Conservation (phyloP, 1,284 basidiomycete genomes). For the Thelephora terrestris region DNA sequence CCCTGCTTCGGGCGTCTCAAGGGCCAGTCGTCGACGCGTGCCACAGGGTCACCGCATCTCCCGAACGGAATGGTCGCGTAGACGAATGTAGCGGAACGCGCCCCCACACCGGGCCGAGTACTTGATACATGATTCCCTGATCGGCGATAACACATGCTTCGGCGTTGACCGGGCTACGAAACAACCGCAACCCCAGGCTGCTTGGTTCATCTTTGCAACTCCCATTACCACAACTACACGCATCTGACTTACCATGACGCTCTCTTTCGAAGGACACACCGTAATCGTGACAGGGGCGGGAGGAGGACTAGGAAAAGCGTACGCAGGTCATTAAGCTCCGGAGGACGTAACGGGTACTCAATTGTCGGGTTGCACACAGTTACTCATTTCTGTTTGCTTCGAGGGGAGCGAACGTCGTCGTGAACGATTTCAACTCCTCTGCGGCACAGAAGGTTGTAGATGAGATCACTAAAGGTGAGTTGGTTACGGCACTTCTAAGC, state of each 20-base stretch:
- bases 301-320: constrained; percentile 89
- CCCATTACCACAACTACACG: neutral
- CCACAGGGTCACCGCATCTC: too few relatives aligned
- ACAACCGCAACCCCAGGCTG: too few relatives aligned
- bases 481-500: neutral
- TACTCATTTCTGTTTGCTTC: constrained; percentile 89
- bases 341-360: neutral
- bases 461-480: constrained; percentile 75
- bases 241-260: constrained; percentile 31
- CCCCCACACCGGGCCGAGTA: too few relatives aligned
- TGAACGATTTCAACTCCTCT: constrained; percentile 87
- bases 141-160: too few relatives aligned
- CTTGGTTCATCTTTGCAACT: too few relatives aligned
- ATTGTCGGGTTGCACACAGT: constrained; percentile 29
- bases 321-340: constrained; percentile 19
- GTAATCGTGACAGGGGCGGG: constrained; percentile 95
- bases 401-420: constrained; percentile 88
- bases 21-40: too few relatives aligned
- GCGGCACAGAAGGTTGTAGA: constrained; percentile 92
- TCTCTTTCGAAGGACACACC: constrained; percentile 87
- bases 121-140: too few relatives aligned
- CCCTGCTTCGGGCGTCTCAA: too few relatives aligned
- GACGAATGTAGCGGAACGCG: too few relatives aligned
- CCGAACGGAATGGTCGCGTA: too few relatives aligned
- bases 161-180: too few relatives aligned